phyloP scores from a whole-genome alignment of 1,284 basidiomycete species.

The Kalmanozyma brasiliensis region DNA sequence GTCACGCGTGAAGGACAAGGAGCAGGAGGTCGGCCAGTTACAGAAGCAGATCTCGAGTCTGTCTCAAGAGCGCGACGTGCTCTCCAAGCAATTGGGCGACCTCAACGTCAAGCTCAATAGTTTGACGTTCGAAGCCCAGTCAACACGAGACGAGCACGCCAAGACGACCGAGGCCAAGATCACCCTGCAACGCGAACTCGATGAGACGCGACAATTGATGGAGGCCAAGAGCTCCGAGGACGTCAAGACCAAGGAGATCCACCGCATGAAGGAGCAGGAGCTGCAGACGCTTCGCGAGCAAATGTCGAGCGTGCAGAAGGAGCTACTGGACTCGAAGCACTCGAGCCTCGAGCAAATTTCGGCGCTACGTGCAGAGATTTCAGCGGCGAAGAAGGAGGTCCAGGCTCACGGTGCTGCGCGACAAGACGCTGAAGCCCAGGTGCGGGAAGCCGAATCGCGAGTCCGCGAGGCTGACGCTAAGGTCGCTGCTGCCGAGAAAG shows the following conservation, averaged over 20 bases:
- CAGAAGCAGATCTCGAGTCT: constrained; percentile 73
- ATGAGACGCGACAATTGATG: constrained; percentile 79
- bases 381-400: constrained; percentile 64
- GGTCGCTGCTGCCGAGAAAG: constrained; percentile 77
- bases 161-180: constrained; percentile 72
- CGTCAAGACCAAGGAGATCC: constrained; percentile 81
- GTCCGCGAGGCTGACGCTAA: constrained; percentile 71
- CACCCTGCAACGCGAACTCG: constrained; percentile 83
- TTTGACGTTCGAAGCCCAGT: constrained; percentile 75
- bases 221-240: constrained; percentile 88
- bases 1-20: constrained; percentile 80
- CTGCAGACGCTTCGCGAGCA: constrained; percentile 79
- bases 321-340: constrained; percentile 64
- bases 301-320: constrained; percentile 69
- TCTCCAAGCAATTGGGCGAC: constrained; percentile 73
- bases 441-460: constrained; percentile 28
- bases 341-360: constrained; percentile 58
- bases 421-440: constrained; percentile 29
- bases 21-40: constrained; percentile 77
- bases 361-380: constrained; percentile 68
- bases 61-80: constrained; percentile 69
- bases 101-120: constrained; percentile 78
- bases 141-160: constrained; percentile 75
- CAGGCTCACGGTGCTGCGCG: constrained; percentile 29
- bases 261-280: constrained; percentile 88